Evolutionary conservation across 2,329 filamentous ascomycete genomes (phyloP).

Genomic region (Stagonosporopsis tanaceti): DNA sequence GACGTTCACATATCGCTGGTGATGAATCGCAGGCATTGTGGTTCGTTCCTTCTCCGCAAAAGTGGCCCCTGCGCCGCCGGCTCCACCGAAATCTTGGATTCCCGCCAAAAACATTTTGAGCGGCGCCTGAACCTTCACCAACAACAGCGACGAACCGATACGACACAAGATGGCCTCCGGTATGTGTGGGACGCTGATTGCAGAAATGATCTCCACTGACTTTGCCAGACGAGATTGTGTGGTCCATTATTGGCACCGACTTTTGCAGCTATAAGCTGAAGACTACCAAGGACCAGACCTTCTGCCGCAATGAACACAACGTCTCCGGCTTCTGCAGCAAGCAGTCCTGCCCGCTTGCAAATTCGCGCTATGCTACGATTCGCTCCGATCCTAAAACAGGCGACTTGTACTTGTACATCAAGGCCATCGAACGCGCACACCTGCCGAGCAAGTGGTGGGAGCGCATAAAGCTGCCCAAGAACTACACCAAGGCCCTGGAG

Average conservation of each 20-base stretch:
- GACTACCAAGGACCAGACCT: conserved; percentile 71
- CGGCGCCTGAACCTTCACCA: conserved; percentile 18
- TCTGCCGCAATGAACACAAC: conserved; percentile 90
- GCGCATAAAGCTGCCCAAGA: conserved; percentile 84
- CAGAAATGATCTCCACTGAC: not conserved
- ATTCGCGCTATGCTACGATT: conserved; percentile 91
- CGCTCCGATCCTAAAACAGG: conserved; percentile 82
- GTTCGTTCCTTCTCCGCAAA: conserved; percentile 36
- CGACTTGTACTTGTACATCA: conserved; percentile 94
- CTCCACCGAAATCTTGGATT: conserved; percentile 20
- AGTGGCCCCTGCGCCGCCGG: conserved; percentile 24
- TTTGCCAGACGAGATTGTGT: conserved; percentile 83
- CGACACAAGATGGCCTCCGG: conserved; percentile 37
- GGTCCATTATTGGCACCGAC: conserved; percentile 95
- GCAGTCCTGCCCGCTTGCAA: conserved; percentile 86
- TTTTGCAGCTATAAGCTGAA: conserved; percentile 97
- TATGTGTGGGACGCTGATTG: conserved; percentile 7
- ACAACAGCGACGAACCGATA: conserved; percentile 10
- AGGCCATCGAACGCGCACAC: conserved; percentile 74
- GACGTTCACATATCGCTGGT: conserved; percentile 23
- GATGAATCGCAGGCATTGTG: conserved; percentile 16
- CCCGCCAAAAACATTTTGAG: conserved; percentile 25
- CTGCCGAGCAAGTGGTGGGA: conserved; percentile 94
- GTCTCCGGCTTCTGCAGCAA: conserved; percentile 40
- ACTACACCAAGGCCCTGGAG: conserved; percentile 88